Evolutionary conservation across 2,329 filamentous ascomycete genomes (phyloP), one percentile per base, ranked within the genome.

Genomic region (Ophiosphaerella korrae): DNA sequence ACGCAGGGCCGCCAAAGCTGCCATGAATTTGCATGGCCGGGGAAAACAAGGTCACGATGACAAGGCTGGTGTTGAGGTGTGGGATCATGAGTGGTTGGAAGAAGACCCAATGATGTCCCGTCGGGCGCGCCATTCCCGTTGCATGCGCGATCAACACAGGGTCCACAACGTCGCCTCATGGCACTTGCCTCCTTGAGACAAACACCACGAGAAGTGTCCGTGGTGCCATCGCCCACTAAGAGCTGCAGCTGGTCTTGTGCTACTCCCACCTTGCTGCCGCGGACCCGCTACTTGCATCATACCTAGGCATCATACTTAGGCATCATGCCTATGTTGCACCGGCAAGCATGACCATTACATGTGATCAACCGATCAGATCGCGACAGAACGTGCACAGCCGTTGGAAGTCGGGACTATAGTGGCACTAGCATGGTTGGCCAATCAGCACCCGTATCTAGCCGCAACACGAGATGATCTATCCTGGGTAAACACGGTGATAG

Each of bases 401-500:
- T 29, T 29, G 26, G 26, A 8, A 29, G 26, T 29, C 11, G 26
- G 26, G 7, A 29, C 6, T 6, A 29, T 2, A 29, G 26, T 29
- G 26, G 40, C 50, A 24, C 14, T 14, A 44, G 42, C 49, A 38
- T 49, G 21, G 5, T 24, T 26, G 21, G 39, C 58, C 56, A 60
- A 62, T 60, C 31, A 53, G 38, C 23, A 32, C 31, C 1, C 23
- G 35, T 45, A 34, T 49, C 43, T 35, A 55, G 37, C 57, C 58
- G 52, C 53, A 52, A 50, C 54, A 32, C 24, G 39, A 43, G 39
- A 41, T 36, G 12, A 43, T 39, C 42, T 50, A 55, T 57, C 53
- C 45, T 47, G 54, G 50, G 48, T 45, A 57, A 55, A 54, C 50
- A 32, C 52, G 38, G 45, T 45, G 18, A 34, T 18, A 43, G 50